Evolutionary conservation across 2,329 filamentous ascomycete genomes (phyloP).

Genomic region (Pseudopithomyces maydicus): DNA sequence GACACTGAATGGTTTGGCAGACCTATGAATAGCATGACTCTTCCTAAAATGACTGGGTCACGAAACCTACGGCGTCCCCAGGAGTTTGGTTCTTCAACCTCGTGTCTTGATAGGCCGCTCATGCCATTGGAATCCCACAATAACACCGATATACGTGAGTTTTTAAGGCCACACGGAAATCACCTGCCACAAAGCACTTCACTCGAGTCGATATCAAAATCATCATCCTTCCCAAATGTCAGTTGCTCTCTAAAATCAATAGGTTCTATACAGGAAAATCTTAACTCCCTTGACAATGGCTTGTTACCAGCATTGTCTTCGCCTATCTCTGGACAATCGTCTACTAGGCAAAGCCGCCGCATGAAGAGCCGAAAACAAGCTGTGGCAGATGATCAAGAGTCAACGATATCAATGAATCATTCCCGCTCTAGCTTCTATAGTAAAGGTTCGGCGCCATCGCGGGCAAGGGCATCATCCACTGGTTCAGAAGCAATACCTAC

Average conservation of each 20-base stretch:
- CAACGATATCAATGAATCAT: too few relatives aligned
- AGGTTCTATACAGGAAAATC: not conserved
- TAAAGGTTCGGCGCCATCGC: not conserved
- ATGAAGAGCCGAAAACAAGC: too few relatives aligned
- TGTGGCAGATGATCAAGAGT: too few relatives aligned
- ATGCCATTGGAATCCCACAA: conserved; percentile 10
- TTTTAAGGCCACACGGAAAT: conserved; percentile 16
- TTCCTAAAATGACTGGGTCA: not conserved
- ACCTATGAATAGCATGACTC: conserved; percentile 11
- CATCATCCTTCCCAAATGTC: conserved; percentile 16
- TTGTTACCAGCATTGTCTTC: not conserved
- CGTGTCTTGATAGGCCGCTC: not conserved
- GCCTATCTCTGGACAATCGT: not conserved
- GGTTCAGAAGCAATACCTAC: not conserved
- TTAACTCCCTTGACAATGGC: not conserved
- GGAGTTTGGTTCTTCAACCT: not conserved
- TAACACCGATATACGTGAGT: conserved; percentile 33
- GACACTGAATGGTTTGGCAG: conserved; percentile 30
- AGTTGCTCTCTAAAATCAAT: conserved; percentile 6
- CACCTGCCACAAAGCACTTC: conserved; percentile 1
- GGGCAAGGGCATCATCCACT: not conserved
- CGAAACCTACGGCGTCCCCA: conserved; percentile 10
- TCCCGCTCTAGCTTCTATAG: not conserved
- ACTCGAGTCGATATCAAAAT: not conserved
- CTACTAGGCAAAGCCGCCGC: too few relatives aligned